phyloP scores from a whole-genome alignment of 139 green algal genomes.

The Picochlorum sp. region DNA sequence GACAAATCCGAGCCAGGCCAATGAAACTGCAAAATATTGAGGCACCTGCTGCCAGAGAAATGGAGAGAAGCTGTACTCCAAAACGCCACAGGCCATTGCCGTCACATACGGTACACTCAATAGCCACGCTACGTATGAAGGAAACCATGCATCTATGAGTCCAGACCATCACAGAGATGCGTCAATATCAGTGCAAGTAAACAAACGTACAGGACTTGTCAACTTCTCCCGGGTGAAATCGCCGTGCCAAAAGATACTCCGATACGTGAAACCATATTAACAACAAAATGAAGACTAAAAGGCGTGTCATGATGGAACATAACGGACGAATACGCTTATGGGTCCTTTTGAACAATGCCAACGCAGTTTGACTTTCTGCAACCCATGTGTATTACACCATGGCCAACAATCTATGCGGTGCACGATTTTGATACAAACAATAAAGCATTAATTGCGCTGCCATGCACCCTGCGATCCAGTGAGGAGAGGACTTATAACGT shows the following conservation, averaged over 20 bases:
- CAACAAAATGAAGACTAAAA: slow-evolving; percentile 8
- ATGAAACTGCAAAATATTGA: slow-evolving; percentile 7
- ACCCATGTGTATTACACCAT: too few species aligned
- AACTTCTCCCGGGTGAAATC: slow-evolving; percentile 35
- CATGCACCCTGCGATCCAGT: too few species aligned
- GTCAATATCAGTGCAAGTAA: too few species aligned
- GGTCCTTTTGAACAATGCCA: too few species aligned
- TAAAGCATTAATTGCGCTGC: too few species aligned
- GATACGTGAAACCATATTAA: slow-evolving; percentile 56
- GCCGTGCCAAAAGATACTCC: slow-evolving; percentile 48
- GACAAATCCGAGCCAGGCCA: slow-evolving; percentile 25
- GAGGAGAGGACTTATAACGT: too few species aligned
- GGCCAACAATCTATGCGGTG: too few species aligned
- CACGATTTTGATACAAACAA: too few species aligned
- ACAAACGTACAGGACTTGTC: too few species aligned
- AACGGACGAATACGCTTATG: too few species aligned
- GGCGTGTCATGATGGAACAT: slow-evolving; percentile 8
- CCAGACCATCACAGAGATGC: too few species aligned
- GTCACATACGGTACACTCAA: slow-evolving; percentile 45
- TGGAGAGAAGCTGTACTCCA: slow-evolving; percentile 34
- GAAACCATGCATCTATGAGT: not conserved
- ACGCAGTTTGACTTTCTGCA: too few species aligned
- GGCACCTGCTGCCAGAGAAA: slow-evolving; percentile 9
- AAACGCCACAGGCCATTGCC: slow-evolving; percentile 34
- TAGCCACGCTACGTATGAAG: slow-evolving; percentile 30